These are phyloP conservation scores for Chlorella vulgaris DNA, from an alignment of 139 green algal genomes.

Conservation along the genomic window DNA sequence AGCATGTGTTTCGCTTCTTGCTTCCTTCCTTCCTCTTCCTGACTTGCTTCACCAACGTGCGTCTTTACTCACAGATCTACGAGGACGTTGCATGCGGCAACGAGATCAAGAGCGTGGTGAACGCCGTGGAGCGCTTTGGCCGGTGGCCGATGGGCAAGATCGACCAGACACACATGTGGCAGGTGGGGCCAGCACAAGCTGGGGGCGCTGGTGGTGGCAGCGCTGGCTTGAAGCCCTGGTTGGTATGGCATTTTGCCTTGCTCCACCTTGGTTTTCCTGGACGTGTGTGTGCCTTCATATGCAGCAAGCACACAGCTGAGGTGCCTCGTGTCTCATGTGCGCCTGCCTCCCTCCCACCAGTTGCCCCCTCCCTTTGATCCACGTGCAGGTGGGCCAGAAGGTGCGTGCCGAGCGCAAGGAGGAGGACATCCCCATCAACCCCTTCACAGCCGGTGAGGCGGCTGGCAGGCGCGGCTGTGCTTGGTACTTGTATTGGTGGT, in stretches of 20 bases:
- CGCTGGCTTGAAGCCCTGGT: too few species aligned
- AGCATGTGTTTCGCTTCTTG: neutral
- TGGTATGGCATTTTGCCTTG: too few species aligned
- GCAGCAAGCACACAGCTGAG: too few species aligned
- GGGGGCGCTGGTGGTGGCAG: too few species aligned
- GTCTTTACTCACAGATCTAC: constrained; percentile 9
- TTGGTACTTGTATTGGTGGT: neutral
- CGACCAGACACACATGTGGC: constrained; percentile 98
- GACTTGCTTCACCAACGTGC: neutral
- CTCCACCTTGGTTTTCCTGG: too few species aligned
- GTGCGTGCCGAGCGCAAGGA: constrained; percentile 88
- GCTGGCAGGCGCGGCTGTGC: too few species aligned
- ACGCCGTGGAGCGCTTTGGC: constrained; percentile 90
- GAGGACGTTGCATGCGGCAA: constrained; percentile 73
- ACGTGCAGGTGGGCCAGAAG: constrained; percentile 83
- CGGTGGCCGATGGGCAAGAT: constrained; percentile 99
- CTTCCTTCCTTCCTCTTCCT: neutral
- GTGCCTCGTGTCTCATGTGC: too few species aligned
- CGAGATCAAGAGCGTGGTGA: constrained; percentile 97
- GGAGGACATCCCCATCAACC: constrained; percentile 94
- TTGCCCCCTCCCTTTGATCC: too few species aligned
- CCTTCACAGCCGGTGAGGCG: constrained; percentile 90
- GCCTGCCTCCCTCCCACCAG: too few species aligned
- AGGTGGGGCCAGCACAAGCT: constrained; percentile 72
- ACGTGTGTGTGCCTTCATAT: too few species aligned